Base-by-base conservation (phyloP, 306 rosid genomes). In the Rosa rugosa region DNA sequence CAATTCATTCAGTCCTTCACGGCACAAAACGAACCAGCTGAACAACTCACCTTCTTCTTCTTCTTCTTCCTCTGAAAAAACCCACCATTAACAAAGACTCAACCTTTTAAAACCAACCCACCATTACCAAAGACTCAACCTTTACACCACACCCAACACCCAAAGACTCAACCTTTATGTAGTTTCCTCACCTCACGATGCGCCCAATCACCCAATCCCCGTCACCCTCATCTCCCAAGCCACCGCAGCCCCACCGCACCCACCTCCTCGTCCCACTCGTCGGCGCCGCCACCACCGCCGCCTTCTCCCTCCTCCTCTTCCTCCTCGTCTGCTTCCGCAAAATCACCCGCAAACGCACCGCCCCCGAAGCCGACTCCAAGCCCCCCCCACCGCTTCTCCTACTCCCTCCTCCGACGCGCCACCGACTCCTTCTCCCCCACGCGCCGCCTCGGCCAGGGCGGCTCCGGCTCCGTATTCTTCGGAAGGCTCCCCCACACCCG, bases 271-370 rank as follows among this genome's bases (percentile, higher is more conserved):
- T 86, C 10, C 85, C 83, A 34, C 18, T 85, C 22, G 63, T 75
- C 51, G 83, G 78, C 63, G 79, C 84, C 34, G 36, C 73, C 77
- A 41, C 84, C 60, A 41, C 27, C 27, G 0, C 72, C 65, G 77
- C 87, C 23, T 89, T 91, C 75, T 80, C 88, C 3, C 47, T 92
- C 70, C 77, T 95, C 75, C 72, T 91, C 36, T 72, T 95, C 83
- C 57, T 91, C 50, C 8, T 84, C 53, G 57, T 88, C 53, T 84
- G 79, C 77, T 87, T 70, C 84, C 93, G 92, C 68, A 78, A 85
- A 70, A 40, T 85, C 8, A 81, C 81, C 23, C 64, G 87, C 2
- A 95, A 93, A 69, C 93, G 27, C 27, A 25, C 27, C 27, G 27
- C 27, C 27, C 27, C 27, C 27, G 27, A 25, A 25, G 27, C 27